Evolutionary conservation across 2,329 filamentous ascomycete species (phyloP).

Genomic region (Exutisphaerella laricina): DNA sequence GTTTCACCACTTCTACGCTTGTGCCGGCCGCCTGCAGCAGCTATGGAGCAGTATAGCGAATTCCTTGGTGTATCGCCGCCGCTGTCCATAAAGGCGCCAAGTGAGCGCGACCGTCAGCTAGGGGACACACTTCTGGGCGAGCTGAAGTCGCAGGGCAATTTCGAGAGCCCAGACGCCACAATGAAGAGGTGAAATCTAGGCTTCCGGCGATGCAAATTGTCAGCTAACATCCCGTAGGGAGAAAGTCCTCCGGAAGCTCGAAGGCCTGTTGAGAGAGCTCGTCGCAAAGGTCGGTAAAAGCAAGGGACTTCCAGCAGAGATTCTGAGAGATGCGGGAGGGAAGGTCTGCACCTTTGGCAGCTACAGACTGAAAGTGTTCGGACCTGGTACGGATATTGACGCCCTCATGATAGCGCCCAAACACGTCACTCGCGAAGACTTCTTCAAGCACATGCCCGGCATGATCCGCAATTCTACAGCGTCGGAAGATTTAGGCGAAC

Average conservation of each 20-base stretch:
- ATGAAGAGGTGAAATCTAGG: slow-evolving; percentile 61
- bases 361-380: slow-evolving; percentile 88
- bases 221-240: slow-evolving; percentile 46
- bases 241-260: slow-evolving; percentile 68
- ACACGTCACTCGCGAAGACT: slow-evolving; percentile 82
- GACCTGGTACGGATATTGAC: slow-evolving; percentile 95
- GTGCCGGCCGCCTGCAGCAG: slow-evolving; percentile 2
- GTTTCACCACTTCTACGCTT: slow-evolving; percentile 4
- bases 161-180: slow-evolving; percentile 77
- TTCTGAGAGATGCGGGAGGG: slow-evolving; percentile 78
- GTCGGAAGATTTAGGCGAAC: slow-evolving; percentile 72
- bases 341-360: slow-evolving; percentile 96
- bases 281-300: slow-evolving; percentile 72
- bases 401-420: slow-evolving; percentile 88
- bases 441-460: slow-evolving; percentile 83
- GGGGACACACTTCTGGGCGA: slow-evolving; percentile 78
- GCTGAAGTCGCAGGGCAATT: slow-evolving; percentile 83
- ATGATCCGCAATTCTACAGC: slow-evolving; percentile 71
- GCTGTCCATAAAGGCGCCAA: slow-evolving; percentile 72
- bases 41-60: slow-evolving; percentile 17
- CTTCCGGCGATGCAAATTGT: neutral
- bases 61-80: slow-evolving; percentile 40
- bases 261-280: slow-evolving; percentile 77
- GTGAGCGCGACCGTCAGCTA: slow-evolving; percentile 66
- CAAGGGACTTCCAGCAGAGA: slow-evolving; percentile 67